Conservation (phyloP, 2,329 filamentous ascomycete species). For the Ceratocystis lukuohia region DNA sequence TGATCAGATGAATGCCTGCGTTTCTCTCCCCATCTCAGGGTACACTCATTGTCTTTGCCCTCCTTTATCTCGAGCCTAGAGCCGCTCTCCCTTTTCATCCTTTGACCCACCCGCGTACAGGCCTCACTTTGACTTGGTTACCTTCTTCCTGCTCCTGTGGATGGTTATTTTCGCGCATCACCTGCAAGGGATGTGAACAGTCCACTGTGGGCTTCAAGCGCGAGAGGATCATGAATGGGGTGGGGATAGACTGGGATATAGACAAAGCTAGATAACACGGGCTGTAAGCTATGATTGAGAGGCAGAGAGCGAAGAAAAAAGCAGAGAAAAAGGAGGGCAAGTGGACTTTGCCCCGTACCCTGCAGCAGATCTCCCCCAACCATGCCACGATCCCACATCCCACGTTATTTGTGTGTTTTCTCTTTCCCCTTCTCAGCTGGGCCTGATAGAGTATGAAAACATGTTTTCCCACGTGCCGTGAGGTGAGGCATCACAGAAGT, state of each 20-base stretch:
- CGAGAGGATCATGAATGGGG: background rate
- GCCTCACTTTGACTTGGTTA: background rate
- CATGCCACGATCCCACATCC: background rate
- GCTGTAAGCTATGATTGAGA: background rate
- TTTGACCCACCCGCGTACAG: background rate
- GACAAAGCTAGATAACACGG: background rate
- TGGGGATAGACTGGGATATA: background rate
- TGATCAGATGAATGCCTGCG: background rate
- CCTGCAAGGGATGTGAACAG: background rate
- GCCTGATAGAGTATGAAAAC: background rate
- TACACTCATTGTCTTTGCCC: background rate
- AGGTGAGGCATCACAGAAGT: background rate
- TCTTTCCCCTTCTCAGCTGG: background rate
- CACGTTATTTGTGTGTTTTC: background rate
- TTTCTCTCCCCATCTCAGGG: background rate
- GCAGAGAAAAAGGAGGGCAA: background rate
- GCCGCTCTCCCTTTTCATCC: background rate
- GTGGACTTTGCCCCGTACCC: background rate
- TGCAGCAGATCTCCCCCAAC: background rate
- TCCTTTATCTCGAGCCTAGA: background rate
- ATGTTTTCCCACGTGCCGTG: constrained; percentile 1
- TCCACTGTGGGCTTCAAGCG: background rate
- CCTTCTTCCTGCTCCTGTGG: background rate
- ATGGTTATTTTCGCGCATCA: background rate
- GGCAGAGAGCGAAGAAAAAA: background rate